Evolutionary conservation across 2,329 filamentous ascomycete genomes (phyloP), one percentile per base, ranked within the genome.

Genomic region (Metarhizium robertsii): DNA sequence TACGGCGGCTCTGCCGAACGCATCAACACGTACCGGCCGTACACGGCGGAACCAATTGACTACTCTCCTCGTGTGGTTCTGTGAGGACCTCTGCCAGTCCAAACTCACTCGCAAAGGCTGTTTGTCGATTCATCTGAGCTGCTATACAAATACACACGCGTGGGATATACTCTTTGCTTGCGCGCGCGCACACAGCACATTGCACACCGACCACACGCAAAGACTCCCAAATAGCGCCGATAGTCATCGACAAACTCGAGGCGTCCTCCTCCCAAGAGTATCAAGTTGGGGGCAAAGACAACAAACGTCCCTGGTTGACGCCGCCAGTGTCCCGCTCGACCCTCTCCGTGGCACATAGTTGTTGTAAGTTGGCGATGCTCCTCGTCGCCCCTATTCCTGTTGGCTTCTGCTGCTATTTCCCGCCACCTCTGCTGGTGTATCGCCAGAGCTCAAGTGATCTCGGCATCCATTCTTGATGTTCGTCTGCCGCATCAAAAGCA

Each of bases 301-400:
- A 16, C 53, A 47, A 54, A 52, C 53, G 25, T 40, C 40, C 14
- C n/a, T 34, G 53, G 34, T 47, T 11, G 46, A 43, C 54, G 16
- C 50, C 13, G 49, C 49, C 20, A 50, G 43, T 34, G 30, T 20
- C 25, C 55, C 55, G 55, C 55, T 56, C 46, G 55, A 50, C 49
- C 54, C 55, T 53, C 51, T 13, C 50, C 43, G 50, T 53, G 55
- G 45, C 51, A 53, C 47, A 50, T 45, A 6, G 20, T 50, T 40
- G 29, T 43, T 50, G 55, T 56, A 42, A 53, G 51, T 56, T 30
- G 50, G 50, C 51, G 51, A 56, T 53, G 18, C 38, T 50, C 5
- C 36, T 56, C 45, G 42, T 50, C 30, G 38, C 29, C 46, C 38
- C 51, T 50, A 34, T 34, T 34, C 32, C 32, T 42, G 46, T 47